A percentile compares a stretch with the other conserved stretches of the same genome.
phyloP scores from a whole-genome alignment of 306 rosid genomes.

The Citrullus amarus region DNA sequence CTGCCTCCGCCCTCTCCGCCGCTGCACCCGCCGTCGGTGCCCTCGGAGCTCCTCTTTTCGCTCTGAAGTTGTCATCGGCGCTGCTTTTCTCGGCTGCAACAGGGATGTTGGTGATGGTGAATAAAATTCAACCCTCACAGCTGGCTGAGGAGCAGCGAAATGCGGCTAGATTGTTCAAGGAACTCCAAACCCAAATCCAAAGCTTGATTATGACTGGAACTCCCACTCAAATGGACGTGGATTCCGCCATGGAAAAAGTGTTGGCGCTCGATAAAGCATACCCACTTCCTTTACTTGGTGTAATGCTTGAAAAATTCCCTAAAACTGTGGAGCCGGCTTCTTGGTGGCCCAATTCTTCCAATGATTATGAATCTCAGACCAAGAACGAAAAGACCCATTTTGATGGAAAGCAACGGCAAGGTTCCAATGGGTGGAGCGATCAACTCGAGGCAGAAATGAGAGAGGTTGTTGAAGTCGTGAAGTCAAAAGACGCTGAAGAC shows the following conservation, averaged over 20 bases:
- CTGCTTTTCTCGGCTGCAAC: conserved; percentile 52
- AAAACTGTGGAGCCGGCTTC: conserved; percentile 39
- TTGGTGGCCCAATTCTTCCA: conserved; percentile 54
- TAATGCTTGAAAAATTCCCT: conserved; percentile 72
- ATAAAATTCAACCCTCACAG: conserved; percentile 77
- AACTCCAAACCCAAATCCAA: conserved; percentile 28
- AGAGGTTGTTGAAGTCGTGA: conserved; percentile 38
- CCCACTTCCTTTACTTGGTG: conserved; percentile 73
- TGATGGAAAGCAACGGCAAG: not conserved
- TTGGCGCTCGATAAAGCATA: conserved; percentile 62
- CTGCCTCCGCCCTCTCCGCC: conserved; percentile 53
- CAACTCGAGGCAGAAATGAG: conserved; percentile 42
- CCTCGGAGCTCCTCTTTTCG: conserved; percentile 21
- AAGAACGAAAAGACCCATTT: not conserved
- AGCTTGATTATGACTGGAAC: conserved; percentile 20
- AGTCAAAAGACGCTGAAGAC: conserved; percentile 47
- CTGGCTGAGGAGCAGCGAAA: conserved; percentile 76
- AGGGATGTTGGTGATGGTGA: conserved; percentile 42
- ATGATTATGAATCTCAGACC: not conserved
- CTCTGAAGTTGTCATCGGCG: conserved; percentile 43
- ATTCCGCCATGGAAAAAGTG: conserved; percentile 32
- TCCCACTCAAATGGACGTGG: conserved; percentile 31
- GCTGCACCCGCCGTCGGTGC: conserved; percentile 24
- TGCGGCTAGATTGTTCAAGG: conserved; percentile 48
- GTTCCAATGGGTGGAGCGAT: conserved; percentile 46